These are phyloP conservation scores for Arachis hypogaea DNA, from an alignment of 306 rosid species.

Conservation along the genomic window DNA sequence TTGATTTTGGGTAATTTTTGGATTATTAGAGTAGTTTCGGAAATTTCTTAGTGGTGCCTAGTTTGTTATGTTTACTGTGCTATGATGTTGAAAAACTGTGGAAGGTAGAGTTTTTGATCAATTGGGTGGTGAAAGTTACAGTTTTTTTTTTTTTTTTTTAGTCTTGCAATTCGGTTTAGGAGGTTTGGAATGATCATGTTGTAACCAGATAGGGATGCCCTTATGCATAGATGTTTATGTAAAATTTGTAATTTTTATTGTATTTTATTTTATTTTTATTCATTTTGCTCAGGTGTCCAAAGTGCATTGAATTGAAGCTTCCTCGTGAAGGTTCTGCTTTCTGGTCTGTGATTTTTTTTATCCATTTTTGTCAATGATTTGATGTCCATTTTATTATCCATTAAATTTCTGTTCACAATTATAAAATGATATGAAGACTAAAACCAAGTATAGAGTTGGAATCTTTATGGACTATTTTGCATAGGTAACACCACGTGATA, in stretches of 20 bases:
- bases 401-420: constrained; percentile 3
- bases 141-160: neutral
- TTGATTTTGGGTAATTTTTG: neutral
- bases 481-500: too few species aligned
- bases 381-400: neutral
- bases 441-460: neutral
- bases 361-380: constrained; percentile 2
- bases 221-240: constrained; percentile 12
- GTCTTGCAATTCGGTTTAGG: neutral
- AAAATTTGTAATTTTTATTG: neutral
- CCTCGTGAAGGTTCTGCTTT: constrained; percentile 87
- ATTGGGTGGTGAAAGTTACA: constrained; percentile 2
- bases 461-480: too few species aligned
- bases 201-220: neutral
- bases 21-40: neutral
- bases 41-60: neutral
- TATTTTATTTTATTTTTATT: neutral
- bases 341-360: constrained; percentile 68
- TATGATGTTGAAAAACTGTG: neutral
- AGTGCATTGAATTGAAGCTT: constrained; percentile 89
- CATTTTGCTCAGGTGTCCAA: constrained; percentile 70
- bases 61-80: neutral
- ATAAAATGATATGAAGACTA: neutral
- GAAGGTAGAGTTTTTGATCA: neutral
- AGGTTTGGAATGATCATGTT: constrained; percentile 17